Evolutionary conservation across 371 early-diverging fungal genomes (phyloP), one percentile per base, ranked within the genome.

Genomic region (Mortierella sp.): DNA sequence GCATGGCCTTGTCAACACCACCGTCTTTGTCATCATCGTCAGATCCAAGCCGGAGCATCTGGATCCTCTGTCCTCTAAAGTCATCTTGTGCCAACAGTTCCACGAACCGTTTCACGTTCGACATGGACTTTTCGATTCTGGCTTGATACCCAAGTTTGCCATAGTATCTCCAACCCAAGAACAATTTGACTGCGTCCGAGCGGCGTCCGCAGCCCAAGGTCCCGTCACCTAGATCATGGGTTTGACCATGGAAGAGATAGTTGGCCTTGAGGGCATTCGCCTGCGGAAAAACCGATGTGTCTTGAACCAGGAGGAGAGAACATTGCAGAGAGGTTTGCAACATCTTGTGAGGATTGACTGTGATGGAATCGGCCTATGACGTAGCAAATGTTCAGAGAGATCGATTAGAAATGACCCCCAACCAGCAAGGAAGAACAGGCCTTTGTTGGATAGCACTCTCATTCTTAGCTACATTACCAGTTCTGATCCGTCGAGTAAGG

Each of bases 291-390:
- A 83, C 54, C 26, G 86, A 81, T 7, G 81, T 61, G 53, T 84
- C 81, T 23, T 80, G 70, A n/a, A 91, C 84, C 5, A 94, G 64
- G 14, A 95, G 70, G 66, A 90, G 86, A 24, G 94, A 93, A 68
- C 96, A 95, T 72, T 94, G 94, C 52, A 92, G 64, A 0, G 96
- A 93, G 10, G 92, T 89, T 41, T 94, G 94, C 27, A 95, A 73
- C 61, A 95, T 82, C 81, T 95, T 95, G 80, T 95, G 96, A 5
- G 96, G 95, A 58, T 93, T 94, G 51, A 94, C 39, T 0, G 93
- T 91, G 48, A 94, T 82, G 18, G 93, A 88, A 68, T 95, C 89
- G 26, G 89, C 87, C 73, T 82, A 42, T 49, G 39, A 34, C 53
- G 38, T 9, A 63, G 21, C 7, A 27, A 41, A 21, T 45, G 26